Evolutionary conservation across 805 yeast species (phyloP).

Genomic region (Barnettozyma vustinii): DNA sequence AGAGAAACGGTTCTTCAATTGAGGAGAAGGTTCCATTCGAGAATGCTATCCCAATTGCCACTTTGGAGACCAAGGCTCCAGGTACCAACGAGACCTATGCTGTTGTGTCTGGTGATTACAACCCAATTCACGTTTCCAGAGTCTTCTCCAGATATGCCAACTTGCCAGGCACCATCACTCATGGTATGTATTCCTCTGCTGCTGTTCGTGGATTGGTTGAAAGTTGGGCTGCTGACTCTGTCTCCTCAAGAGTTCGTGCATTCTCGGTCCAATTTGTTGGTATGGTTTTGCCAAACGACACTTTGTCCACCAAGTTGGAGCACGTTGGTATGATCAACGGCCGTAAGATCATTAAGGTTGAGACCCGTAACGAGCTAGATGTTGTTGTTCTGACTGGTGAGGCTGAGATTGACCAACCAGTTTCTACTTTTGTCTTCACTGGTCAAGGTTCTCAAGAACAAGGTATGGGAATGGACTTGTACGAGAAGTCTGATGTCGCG

Average conservation of each 20-base stretch:
- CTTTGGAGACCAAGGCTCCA: constrained; percentile 69
- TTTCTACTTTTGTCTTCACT: constrained; percentile 93
- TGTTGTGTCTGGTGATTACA: constrained; percentile 95
- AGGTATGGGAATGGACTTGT: constrained; percentile 99
- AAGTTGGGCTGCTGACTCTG: constrained; percentile 97
- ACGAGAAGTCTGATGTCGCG: constrained; percentile 86
- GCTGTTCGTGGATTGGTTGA: constrained; percentile 92
- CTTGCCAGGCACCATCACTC: constrained; percentile 96
- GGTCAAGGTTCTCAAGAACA: constrained; percentile 99
- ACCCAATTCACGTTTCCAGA: constrained; percentile 96
- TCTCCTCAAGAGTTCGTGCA: constrained; percentile 92
- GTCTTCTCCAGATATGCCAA: constrained; percentile 90
- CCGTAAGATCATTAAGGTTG: constrained; percentile 92
- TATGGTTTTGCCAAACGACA: constrained; percentile 96
- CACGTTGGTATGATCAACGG: constrained; percentile 99
- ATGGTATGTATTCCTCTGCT: constrained; percentile 98
- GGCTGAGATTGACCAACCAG: constrained; percentile 98
- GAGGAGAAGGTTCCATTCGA: constrained; percentile 93
- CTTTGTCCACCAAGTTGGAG: constrained; percentile 78
- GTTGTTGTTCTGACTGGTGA: constrained; percentile 85
- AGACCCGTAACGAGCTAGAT: constrained; percentile 77
- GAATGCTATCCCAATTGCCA: constrained; percentile 79
- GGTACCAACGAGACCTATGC: constrained; percentile 96
- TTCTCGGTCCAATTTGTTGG: constrained; percentile 88
- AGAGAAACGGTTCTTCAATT: constrained; percentile 86